These are phyloP conservation scores for Xylaria sp. DNA, from an alignment of 2,329 filamentous ascomycete species.

Conservation along the genomic window DNA sequence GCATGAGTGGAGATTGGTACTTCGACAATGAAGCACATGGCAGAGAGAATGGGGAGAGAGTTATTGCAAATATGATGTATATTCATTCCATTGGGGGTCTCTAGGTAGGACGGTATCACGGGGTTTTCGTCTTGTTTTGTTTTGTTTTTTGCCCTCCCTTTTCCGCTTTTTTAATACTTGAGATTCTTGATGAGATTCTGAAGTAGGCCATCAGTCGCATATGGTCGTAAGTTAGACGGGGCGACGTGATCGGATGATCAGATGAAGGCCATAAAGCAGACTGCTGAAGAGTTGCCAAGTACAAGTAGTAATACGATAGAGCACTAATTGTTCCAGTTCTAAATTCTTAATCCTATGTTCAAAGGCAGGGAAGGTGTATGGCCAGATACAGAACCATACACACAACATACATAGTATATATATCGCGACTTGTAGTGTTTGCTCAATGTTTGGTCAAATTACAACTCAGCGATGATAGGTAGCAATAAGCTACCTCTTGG, in stretches of 20 bases:
- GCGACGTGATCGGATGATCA: constrained; percentile 35
- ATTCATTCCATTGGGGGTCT: constrained; percentile 47
- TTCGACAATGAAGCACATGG: constrained; percentile 20
- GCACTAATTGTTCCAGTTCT: constrained; percentile 38
- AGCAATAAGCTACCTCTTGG: neutral
- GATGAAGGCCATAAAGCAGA: constrained; percentile 38
- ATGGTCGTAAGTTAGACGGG: constrained; percentile 39
- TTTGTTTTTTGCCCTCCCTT: neutral
- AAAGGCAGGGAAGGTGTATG: neutral
- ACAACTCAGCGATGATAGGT: neutral
- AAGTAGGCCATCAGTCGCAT: constrained; percentile 42
- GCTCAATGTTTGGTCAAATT: too few species aligned
- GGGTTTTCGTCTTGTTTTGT: constrained; percentile 16
- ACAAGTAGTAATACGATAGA: constrained; percentile 48
- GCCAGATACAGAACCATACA: neutral
- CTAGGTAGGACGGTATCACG: constrained; percentile 45
- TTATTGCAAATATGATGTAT: constrained; percentile 42
- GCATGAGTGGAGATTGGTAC: constrained; percentile 29
- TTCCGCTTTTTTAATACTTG: constrained; percentile 48
- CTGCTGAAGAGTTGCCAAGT: constrained; percentile 41
- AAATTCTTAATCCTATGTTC: neutral
- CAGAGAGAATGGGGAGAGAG: constrained; percentile 18
- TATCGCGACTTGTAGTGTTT: neutral
- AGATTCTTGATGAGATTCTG: constrained; percentile 42
- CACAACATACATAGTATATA: neutral